Percentiles rank a stretch among this genome's conserved stretches.
These are phyloP conservation scores for Auriculariales sp. DNA, from an alignment of 768 basidiomycete genomes.

Conservation along the genomic window DNA sequence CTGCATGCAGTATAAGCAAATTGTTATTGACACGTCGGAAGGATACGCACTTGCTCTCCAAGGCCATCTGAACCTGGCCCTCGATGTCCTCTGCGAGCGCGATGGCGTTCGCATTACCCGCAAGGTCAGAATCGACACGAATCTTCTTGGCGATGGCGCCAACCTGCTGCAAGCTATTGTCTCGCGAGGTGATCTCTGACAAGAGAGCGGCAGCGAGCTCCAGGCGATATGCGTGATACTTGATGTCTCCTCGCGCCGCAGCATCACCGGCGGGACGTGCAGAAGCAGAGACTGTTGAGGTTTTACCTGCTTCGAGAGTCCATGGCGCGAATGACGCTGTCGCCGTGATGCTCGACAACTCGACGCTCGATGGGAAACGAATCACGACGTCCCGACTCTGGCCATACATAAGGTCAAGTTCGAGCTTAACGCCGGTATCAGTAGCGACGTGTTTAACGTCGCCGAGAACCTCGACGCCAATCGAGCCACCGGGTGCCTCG, in stretches of 20 bases:
- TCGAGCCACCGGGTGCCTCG: constrained; percentile 2
- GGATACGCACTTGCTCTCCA: neutral
- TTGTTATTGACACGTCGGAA: neutral
- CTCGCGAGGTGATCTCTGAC: neutral
- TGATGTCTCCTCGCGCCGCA: neutral
- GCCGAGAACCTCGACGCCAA: neutral
- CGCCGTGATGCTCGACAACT: neutral
- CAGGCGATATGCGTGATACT: neutral
- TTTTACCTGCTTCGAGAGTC: neutral
- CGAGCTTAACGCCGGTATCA: constrained; percentile 1
- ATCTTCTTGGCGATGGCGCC: neutral
- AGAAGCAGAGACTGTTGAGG: neutral
- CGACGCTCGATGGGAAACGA: neutral
- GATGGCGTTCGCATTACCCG: constrained; percentile 3
- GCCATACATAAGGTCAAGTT: constrained; percentile 4
- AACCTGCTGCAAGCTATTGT: neutral
- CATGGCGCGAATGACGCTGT: neutral
- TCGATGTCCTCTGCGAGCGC: constrained; percentile 7
- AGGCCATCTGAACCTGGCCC: constrained; percentile 7
- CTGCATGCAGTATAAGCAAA: neutral
- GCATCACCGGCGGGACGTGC: neutral
- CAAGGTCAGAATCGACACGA: neutral
- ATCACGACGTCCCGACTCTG: constrained; percentile 4
- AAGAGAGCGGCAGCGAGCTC: neutral
- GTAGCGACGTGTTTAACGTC: neutral